Evolutionary conservation across 768 basidiomycete genomes (phyloP).

Genomic region (Boletus tylopilopsis): DNA sequence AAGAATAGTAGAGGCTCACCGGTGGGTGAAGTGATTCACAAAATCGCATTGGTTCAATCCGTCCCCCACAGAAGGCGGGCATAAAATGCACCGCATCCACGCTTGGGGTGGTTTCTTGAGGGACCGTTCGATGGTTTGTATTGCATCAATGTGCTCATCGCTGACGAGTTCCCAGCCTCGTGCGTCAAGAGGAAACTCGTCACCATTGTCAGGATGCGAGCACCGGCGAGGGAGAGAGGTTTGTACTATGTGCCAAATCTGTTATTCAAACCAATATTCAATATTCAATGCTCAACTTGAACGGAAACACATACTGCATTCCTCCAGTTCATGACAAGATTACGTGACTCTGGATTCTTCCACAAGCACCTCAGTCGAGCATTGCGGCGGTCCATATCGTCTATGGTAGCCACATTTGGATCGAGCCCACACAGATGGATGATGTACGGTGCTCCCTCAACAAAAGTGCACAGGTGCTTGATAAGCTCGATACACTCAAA

Average conservation of each 20-base stretch:
- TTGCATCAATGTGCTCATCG: constrained; percentile 7
- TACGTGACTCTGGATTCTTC: too few species aligned
- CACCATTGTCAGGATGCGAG: neutral
- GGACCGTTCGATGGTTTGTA: constrained; percentile 4
- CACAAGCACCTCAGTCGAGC: constrained; percentile 12
- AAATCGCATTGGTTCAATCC: neutral
- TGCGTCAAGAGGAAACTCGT: neutral
- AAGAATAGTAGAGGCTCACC: neutral
- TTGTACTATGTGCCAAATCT: neutral
- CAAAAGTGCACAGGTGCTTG: neutral
- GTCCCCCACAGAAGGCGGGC: constrained; percentile 4
- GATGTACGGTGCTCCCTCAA: constrained; percentile 9
- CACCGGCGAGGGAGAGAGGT: too few species aligned
- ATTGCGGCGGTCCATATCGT: constrained; percentile 12
- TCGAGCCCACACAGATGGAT: constrained; percentile 11
- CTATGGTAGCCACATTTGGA: constrained; percentile 6
- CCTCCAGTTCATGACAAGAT: constrained; percentile 11
- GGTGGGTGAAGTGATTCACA: neutral
- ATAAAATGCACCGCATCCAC: constrained; percentile 5
- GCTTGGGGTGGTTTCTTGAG: neutral
- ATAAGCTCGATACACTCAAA: neutral
- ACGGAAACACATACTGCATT: constrained; percentile 4
- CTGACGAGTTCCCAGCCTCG: constrained; percentile 10
- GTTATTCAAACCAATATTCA: neutral
- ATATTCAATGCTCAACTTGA: neutral